phyloP scores from a whole-genome alignment of 1,284 basidiomycete species.

The Malassezia caprae region DNA sequence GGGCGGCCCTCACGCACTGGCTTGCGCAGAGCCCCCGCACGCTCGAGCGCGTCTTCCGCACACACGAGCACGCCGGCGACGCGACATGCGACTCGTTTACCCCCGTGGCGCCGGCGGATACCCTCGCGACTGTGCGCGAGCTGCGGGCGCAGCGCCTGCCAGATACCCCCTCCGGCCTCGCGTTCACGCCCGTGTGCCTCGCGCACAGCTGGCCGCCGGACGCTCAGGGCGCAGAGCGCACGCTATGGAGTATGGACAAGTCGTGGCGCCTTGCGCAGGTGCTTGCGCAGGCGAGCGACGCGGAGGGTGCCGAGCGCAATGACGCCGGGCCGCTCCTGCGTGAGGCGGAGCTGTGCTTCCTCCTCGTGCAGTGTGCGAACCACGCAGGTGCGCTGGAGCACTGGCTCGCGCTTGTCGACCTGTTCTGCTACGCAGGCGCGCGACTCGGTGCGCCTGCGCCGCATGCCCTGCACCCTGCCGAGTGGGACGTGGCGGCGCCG shows the following conservation, averaged over 20 bases:
- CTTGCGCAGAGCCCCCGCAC: not conserved
- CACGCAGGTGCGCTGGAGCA: slow-evolving; percentile 24
- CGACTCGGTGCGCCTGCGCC: slow-evolving; percentile 21
- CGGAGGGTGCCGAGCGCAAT: not conserved
- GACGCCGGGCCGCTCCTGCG: slow-evolving; percentile 6
- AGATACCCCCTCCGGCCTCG: not conserved
- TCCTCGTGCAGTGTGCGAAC: slow-evolving; percentile 20
- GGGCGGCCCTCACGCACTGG: not conserved
- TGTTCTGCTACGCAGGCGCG: slow-evolving; percentile 24
- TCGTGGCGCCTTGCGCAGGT: slow-evolving; percentile 35
- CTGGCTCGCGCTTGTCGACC: slow-evolving; percentile 22
- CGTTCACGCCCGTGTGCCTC: slow-evolving; percentile 30
- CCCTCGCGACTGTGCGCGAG: not conserved
- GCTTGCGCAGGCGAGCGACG: slow-evolving; percentile 15
- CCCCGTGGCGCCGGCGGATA: not conserved
- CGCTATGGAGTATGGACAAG: slow-evolving; percentile 40
- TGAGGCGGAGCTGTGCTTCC: slow-evolving; percentile 29
- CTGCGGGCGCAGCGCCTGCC: not conserved
- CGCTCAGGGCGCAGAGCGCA: slow-evolving; percentile 27
- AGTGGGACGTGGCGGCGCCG: slow-evolving; percentile 2
- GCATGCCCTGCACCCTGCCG: slow-evolving; percentile 22
- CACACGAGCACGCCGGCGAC: not conserved
- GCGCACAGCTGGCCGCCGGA: slow-evolving; percentile 35
- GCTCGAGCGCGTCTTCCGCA: slow-evolving; percentile 6
- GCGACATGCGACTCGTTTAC: slow-evolving; percentile 16